These are phyloP conservation scores for Quambalaria eucalypti DNA, from an alignment of 1,284 basidiomycete genomes.

Conservation along the genomic window DNA sequence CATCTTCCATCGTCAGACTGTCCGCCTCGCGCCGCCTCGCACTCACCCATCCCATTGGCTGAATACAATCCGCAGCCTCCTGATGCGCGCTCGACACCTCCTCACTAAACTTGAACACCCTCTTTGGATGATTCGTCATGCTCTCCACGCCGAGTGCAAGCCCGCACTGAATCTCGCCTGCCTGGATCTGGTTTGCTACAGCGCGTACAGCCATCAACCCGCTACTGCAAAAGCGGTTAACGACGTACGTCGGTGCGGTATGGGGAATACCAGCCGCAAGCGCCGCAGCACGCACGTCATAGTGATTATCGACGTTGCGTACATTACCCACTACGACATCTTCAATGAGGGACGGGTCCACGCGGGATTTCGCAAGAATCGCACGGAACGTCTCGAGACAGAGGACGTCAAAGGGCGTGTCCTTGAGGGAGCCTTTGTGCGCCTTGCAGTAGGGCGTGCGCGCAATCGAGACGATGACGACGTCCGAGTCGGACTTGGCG, in stretches of 20 bases:
- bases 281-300: conserved; percentile 54
- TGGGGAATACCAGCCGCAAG: conserved; percentile 74
- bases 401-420: conserved; percentile 52
- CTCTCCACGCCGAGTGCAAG: conserved; percentile 74
- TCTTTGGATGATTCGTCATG: conserved; percentile 53
- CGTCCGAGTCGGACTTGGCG: conserved; percentile 35
- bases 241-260: conserved; percentile 61
- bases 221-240: conserved; percentile 53
- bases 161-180: conserved; percentile 74
- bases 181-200: conserved; percentile 70
- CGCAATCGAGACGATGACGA: conserved; percentile 72
- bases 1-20: too few relatives aligned
- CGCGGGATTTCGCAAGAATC: conserved; percentile 56
- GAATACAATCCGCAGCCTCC: conserved; percentile 45
- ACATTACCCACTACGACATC: conserved; percentile 63
- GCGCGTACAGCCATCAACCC: conserved; percentile 74
- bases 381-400: conserved; percentile 50
- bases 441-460: conserved; percentile 68
- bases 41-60: conserved; percentile 83
- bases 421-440: conserved; percentile 69
- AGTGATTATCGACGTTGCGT: conserved; percentile 25
- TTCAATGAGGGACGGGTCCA: conserved; percentile 63
- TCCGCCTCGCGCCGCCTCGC: too few relatives aligned
- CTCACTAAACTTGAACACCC: conserved; percentile 19
- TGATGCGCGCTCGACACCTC: conserved; percentile 19